These are phyloP conservation scores for Earliella scabrosa DNA, from an alignment of 1,284 basidiomycete genomes.

Conservation along the genomic window DNA sequence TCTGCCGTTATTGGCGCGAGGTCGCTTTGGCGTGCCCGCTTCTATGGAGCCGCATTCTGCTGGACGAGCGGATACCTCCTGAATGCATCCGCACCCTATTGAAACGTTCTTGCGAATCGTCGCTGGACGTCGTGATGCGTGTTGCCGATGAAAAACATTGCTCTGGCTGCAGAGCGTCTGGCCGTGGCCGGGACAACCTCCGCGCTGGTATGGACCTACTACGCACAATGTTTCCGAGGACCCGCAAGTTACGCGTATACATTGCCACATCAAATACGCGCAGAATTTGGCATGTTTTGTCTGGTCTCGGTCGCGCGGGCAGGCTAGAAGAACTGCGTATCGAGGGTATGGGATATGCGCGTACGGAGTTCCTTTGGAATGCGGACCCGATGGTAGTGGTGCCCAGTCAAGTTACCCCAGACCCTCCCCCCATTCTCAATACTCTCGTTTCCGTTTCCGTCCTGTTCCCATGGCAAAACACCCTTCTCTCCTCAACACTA, in stretches of 20 bases:
- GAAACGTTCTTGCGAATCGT: not conserved
- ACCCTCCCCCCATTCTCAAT: no score
- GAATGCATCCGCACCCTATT: not conserved
- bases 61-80: not conserved
- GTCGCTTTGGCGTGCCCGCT: constrained; percentile 8
- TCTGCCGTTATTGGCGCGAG: constrained; percentile 16
- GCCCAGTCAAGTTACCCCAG: not conserved
- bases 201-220: not conserved
- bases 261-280: no score
- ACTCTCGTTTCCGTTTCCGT: not conserved
- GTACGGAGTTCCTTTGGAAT: not conserved
- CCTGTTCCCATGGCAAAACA: not conserved
- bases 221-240: not conserved
- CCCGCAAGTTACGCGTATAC: not conserved
- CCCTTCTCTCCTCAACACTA: not conserved
- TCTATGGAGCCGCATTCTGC: not conserved
- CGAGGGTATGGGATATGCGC: not conserved
- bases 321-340: not conserved
- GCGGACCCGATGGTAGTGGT: not conserved
- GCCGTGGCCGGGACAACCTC: not conserved
- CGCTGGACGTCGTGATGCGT: not conserved
- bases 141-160: not conserved
- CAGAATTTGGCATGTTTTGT: not conserved
- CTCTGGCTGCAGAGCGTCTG: not conserved
- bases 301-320: not conserved